phyloP scores from a whole-genome alignment of 2,329 filamentous ascomycete species.

The Fusarium setosum region DNA sequence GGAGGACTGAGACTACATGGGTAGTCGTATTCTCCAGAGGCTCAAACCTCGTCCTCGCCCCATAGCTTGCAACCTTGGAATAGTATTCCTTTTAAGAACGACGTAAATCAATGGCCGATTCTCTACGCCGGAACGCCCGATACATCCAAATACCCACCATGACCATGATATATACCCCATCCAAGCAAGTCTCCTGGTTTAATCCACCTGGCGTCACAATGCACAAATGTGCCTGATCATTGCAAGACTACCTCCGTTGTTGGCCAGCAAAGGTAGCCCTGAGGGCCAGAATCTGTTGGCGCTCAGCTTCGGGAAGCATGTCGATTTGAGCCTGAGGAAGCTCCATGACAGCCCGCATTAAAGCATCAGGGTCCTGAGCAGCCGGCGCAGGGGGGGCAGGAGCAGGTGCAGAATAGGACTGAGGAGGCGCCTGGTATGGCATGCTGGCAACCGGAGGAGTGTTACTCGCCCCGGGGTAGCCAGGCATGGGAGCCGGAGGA shows the following conservation, averaged over 20 bases:
- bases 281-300: constrained; percentile 82
- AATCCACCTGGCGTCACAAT: not conserved
- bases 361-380: constrained; percentile 71
- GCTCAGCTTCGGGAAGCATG: constrained; percentile 78
- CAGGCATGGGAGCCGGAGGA: constrained; percentile 48
- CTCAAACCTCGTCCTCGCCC: no score
- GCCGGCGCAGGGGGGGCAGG: constrained; percentile 48
- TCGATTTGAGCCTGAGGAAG: constrained; percentile 86
- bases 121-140: constrained; percentile 36
- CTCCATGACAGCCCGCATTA: constrained; percentile 84
- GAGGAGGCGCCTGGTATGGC: constrained; percentile 59
- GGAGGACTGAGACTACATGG: no score
- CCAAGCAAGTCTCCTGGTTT: not conserved
- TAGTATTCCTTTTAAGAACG: not conserved
- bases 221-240: not conserved
- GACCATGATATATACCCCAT: constrained; percentile 9
- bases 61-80: not conserved
- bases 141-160: constrained; percentile 18
- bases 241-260: constrained; percentile 47
- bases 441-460: constrained; percentile 60
- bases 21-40: no score
- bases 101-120: constrained; percentile 13
- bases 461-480: constrained; percentile 54
- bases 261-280: constrained; percentile 70
- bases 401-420: constrained; percentile 50